These are phyloP conservation scores for Sphagnum contortum DNA, from an alignment of 225 moss, liverwort and hornwort species.

Conservation along the genomic window DNA sequence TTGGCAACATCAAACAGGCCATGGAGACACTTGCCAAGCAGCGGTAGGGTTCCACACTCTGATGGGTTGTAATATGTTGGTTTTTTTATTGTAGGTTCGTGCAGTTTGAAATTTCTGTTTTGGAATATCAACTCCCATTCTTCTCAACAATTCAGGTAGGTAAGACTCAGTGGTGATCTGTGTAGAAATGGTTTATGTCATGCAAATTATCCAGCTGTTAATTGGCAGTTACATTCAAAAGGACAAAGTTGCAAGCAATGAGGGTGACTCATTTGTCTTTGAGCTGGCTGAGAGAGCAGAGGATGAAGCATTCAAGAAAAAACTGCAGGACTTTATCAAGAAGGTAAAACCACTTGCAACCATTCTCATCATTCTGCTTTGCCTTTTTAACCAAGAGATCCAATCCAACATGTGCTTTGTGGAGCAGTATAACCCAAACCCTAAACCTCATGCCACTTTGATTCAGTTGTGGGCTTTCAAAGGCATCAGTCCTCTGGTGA, in stretches of 20 bases:
- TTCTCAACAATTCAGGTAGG: too few relatives aligned
- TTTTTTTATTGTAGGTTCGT: not conserved
- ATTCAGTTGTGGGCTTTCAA: too few relatives aligned
- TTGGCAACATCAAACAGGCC: slow-evolving; percentile 70
- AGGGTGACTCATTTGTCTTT: slow-evolving; percentile 66
- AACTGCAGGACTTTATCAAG: slow-evolving; percentile 47
- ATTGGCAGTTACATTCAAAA: slow-evolving; percentile 65
- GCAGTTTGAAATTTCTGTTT: not conserved
- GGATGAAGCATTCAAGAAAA: slow-evolving; percentile 33
- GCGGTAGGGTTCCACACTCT: too few relatives aligned
- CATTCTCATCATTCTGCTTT: not conserved
- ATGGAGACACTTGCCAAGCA: slow-evolving; percentile 69
- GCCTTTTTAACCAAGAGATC: not conserved
- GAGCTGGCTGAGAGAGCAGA: slow-evolving; percentile 83
- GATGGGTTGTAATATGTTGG: not conserved
- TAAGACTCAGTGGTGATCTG: too few relatives aligned
- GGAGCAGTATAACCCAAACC: not conserved
- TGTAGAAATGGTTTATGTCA: too few relatives aligned
- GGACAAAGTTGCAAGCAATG: slow-evolving; percentile 63
- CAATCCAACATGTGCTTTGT: not conserved
- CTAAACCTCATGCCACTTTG: not conserved
- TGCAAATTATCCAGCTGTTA: not conserved
- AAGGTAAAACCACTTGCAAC: slow-evolving; percentile 22
- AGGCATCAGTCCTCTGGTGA: too few relatives aligned
- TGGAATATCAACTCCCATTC: not conserved